Evolutionary conservation across 495 filamentous ascomycete genomes (phyloP).

Genomic region (Ascodesmis nigricans): DNA sequence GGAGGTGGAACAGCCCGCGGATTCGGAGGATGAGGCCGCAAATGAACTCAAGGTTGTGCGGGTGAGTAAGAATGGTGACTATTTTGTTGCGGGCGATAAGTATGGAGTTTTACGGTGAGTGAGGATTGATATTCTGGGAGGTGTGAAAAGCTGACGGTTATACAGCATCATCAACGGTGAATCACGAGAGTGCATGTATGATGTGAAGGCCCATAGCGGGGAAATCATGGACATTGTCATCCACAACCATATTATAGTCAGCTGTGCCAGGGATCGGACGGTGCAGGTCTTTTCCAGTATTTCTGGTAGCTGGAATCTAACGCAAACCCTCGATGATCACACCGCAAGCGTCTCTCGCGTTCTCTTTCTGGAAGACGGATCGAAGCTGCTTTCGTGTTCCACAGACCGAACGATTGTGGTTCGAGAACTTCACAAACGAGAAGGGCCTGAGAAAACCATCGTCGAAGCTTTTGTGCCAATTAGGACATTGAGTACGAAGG

Average conservation of each 20-base stretch:
- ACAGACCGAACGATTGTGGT: slow-evolving; percentile 66
- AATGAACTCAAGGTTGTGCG: slow-evolving; percentile 62
- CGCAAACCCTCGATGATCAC: slow-evolving; percentile 63
- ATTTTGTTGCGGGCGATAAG: slow-evolving; percentile 64
- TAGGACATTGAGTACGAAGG: slow-evolving; percentile 56
- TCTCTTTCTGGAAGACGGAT: slow-evolving; percentile 38
- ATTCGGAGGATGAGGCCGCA: slow-evolving; percentile 32
- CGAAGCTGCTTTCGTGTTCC: slow-evolving; percentile 64
- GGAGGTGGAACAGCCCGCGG: slow-evolving; percentile 40
- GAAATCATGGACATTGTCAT: slow-evolving; percentile 70
- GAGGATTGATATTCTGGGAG: background rate
- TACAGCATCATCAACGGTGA: slow-evolving; percentile 27
- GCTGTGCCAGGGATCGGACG: slow-evolving; percentile 67
- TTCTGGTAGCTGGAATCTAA: slow-evolving; percentile 31
- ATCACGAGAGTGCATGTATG: slow-evolving; percentile 15
- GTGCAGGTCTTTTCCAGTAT: slow-evolving; percentile 60
- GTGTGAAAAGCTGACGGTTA: slow-evolving; percentile 7
- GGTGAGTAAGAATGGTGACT: slow-evolving; percentile 34
- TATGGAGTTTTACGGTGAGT: slow-evolving; percentile 54
- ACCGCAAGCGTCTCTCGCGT: slow-evolving; percentile 44
- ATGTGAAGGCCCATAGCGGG: slow-evolving; percentile 52
- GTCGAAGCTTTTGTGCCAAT: slow-evolving; percentile 45
- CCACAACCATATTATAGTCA: slow-evolving; percentile 46
- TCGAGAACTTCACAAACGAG: slow-evolving; percentile 39
- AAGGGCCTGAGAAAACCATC: slow-evolving; percentile 28